Evolutionary conservation across 2,329 filamentous ascomycete genomes (phyloP).

Genomic region (Sphaerostilbella broomeana): DNA sequence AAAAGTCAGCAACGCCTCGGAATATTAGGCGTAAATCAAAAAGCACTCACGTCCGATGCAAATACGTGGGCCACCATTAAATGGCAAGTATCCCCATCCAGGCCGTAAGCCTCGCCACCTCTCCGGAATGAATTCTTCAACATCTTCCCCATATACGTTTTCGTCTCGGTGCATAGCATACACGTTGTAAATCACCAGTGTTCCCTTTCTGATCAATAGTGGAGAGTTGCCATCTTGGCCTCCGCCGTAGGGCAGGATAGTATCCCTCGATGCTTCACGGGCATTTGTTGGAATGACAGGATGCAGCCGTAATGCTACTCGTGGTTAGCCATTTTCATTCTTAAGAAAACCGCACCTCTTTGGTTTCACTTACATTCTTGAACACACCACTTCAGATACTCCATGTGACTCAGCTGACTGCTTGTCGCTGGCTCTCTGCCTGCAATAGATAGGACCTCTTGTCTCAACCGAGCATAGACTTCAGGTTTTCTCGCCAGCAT

Average conservation of each 20-base stretch:
- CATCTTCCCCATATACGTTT: slow-evolving; percentile 31
- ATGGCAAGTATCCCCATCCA: slow-evolving; percentile 39
- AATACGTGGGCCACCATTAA: slow-evolving; percentile 40
- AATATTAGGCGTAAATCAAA: background rate
- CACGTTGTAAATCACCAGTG: slow-evolving; percentile 36
- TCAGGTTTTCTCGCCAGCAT: slow-evolving; percentile 34
- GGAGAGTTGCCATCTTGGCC: slow-evolving; percentile 41
- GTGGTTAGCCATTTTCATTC: background rate
- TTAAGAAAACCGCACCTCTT: background rate
- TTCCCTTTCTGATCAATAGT: slow-evolving; percentile 43
- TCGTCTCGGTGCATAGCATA: slow-evolving; percentile 35
- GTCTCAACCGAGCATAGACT: slow-evolving; percentile 40
- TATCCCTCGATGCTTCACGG: slow-evolving; percentile 32
- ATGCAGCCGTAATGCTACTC: slow-evolving; percentile 41
- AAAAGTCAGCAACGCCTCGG: slow-evolving; percentile 6
- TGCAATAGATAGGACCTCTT: slow-evolving; percentile 30
- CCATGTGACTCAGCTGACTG: slow-evolving; percentile 44
- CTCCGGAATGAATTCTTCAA: slow-evolving; percentile 35
- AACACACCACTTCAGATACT: slow-evolving; percentile 49
- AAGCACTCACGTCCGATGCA: slow-evolving; percentile 36
- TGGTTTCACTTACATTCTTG: slow-evolving; percentile 44
- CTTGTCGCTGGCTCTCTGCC: slow-evolving; percentile 36
- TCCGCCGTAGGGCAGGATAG: slow-evolving; percentile 45
- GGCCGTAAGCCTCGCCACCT: slow-evolving; percentile 33
- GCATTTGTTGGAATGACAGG: slow-evolving; percentile 45